Percentiles rank a stretch among this genome's conserved stretches.
Conservation (phyloP, 2,329 filamentous ascomycete genomes). For the Thielaviopsis musarum region DNA sequence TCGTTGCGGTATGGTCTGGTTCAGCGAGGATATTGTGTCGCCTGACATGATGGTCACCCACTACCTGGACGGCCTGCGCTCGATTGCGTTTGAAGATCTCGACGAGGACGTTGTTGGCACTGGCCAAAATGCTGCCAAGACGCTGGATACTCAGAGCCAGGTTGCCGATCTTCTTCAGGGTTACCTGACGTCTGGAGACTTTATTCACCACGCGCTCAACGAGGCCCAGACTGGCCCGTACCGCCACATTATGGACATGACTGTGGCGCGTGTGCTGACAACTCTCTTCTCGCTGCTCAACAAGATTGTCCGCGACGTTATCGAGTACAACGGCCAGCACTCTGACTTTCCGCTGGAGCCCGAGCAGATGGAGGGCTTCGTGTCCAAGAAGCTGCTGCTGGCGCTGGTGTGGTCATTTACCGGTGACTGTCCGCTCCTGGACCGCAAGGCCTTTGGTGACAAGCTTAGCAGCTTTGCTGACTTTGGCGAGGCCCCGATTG, state of each 20-base stretch:
- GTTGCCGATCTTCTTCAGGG: conserved; percentile 64
- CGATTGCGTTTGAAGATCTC: conserved; percentile 78
- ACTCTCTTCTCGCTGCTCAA: conserved; percentile 93
- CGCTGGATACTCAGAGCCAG: conserved; percentile 59
- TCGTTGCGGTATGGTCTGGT: conserved; percentile 99
- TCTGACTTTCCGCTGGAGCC: conserved; percentile 82
- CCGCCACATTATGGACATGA: conserved; percentile 98
- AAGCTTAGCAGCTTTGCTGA: conserved; percentile 66
- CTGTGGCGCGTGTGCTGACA: conserved; percentile 71
- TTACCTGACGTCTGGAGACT: conserved; percentile 61
- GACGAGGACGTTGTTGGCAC: conserved; percentile 77
- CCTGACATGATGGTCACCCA: conserved; percentile 83
- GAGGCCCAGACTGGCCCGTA: conserved; percentile 52
- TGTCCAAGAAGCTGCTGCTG: conserved; percentile 86
- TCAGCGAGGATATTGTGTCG: conserved; percentile 93
- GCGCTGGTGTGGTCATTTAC: conserved; percentile 91
- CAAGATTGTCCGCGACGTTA: conserved; percentile 77
- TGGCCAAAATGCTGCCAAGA: conserved; percentile 60
- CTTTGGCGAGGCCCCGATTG: conserved; percentile 68
- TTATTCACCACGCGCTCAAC: conserved; percentile 61
- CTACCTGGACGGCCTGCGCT: conserved; percentile 71
- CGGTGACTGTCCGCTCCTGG: conserved; percentile 76
- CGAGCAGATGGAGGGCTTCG: conserved; percentile 75
- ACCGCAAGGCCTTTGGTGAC: conserved; percentile 82
- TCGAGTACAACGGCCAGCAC: conserved; percentile 93